Evolutionary conservation across 2,329 filamentous ascomycete species (phyloP).

Genomic region (Myriosclerotinia scirpicola): DNA sequence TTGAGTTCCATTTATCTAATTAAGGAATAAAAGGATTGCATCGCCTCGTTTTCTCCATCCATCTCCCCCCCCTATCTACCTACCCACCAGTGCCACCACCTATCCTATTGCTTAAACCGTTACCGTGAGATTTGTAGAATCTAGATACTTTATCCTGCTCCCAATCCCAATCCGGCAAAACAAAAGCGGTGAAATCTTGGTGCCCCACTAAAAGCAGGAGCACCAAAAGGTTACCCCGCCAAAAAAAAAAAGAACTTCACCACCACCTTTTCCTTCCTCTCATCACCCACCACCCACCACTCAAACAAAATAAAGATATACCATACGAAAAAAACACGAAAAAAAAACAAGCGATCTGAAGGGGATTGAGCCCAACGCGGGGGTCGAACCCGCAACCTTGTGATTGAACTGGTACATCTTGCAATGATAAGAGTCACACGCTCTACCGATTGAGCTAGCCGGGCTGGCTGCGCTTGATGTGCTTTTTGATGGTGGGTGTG

Average conservation of each 20-base stretch:
- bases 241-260: background rate
- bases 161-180: background rate
- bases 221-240: too few relatives aligned
- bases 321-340: background rate
- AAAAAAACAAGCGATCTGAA: background rate
- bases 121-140: too few relatives aligned
- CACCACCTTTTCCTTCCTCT: background rate
- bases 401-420: constrained; percentile 38
- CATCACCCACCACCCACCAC: background rate
- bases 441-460: constrained; percentile 40
- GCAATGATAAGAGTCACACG: constrained; percentile 36
- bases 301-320: too few relatives aligned
- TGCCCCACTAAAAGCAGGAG: background rate
- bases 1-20: too few relatives aligned
- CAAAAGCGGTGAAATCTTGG: background rate
- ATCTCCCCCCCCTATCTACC: too few relatives aligned
- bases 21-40: too few relatives aligned
- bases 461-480: constrained; percentile 22
- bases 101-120: too few relatives aligned
- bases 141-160: too few relatives aligned
- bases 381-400: constrained; percentile 49
- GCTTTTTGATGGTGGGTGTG: background rate
- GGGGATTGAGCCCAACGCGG: constrained; percentile 41
- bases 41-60: too few relatives aligned
- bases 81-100: too few relatives aligned